Evolutionary conservation across 2,329 filamentous ascomycete genomes (phyloP).

Genomic region (Camillea tinctor): DNA sequence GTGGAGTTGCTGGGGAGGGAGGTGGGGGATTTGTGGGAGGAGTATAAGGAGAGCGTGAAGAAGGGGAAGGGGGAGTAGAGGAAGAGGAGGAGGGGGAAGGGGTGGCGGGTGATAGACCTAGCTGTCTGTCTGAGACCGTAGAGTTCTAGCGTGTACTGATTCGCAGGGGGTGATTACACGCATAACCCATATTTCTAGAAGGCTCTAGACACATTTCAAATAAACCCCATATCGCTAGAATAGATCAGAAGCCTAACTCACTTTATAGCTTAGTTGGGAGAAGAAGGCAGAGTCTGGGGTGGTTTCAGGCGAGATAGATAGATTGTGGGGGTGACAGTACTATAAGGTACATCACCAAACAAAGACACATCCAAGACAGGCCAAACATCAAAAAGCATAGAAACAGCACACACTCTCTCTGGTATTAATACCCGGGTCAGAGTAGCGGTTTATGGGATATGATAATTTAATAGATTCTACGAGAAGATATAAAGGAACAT

Average conservation of each 20-base stretch:
- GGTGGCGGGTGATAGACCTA: not conserved
- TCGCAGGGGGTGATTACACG: too few relatives aligned
- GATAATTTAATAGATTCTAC: not conserved
- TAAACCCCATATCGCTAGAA: not conserved
- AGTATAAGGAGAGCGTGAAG: conserved; percentile 54
- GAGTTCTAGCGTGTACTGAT: too few relatives aligned
- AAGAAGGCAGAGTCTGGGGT: not conserved
- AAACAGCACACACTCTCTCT: not conserved
- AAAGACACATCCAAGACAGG: not conserved
- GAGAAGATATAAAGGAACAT: not conserved
- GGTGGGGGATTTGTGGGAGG: conserved; percentile 70
- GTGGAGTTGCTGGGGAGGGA: conserved; percentile 62
- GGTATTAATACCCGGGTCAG: not conserved
- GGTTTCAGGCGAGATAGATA: not conserved
- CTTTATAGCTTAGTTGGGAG: not conserved
- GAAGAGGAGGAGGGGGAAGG: not conserved
- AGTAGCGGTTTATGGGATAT: not conserved
- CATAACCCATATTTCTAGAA: too few relatives aligned
- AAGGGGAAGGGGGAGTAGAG: not conserved
- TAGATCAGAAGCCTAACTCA: not conserved
- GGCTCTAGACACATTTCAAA: too few relatives aligned
- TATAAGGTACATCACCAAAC: not conserved
- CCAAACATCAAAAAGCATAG: not conserved
- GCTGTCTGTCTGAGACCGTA: too few relatives aligned
- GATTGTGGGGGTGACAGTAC: not conserved